These are phyloP conservation scores for Phalaenopsis aphrodite DNA, from an alignment of 106 monocot genomes.

Conservation along the genomic window DNA sequence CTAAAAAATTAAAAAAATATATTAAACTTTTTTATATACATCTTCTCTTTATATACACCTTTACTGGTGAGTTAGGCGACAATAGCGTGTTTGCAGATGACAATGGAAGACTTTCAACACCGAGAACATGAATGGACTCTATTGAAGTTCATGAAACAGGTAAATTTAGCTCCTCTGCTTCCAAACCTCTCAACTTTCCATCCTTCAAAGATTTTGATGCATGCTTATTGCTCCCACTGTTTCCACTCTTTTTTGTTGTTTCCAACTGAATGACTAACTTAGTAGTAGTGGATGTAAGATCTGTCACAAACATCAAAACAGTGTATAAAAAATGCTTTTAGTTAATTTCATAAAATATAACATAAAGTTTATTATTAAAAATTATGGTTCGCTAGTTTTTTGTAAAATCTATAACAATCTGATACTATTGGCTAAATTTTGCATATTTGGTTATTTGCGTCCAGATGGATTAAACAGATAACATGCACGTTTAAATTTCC, in stretches of 20 bases:
- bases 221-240: conserved; percentile 20
- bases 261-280: conserved; percentile 13
- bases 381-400: too few relatives aligned
- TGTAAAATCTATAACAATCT: too few relatives aligned
- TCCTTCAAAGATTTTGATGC: conserved; percentile 19
- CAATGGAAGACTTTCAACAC: conserved; percentile 14
- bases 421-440: too few relatives aligned
- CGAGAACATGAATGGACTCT: conserved; percentile 18
- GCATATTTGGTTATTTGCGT: too few relatives aligned
- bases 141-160: conserved; percentile 24
- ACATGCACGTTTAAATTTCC: too few relatives aligned
- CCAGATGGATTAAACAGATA: too few relatives aligned
- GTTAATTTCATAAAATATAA: too few relatives aligned
- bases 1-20: too few relatives aligned
- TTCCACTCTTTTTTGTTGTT: conserved; percentile 17
- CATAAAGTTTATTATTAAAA: too few relatives aligned
- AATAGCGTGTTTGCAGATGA: conserved; percentile 6
- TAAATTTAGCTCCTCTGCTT: conserved; percentile 9
- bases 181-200: conserved; percentile 53
- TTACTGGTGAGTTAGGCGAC: conserved; percentile 20
- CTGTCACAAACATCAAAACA: conserved; percentile 20
- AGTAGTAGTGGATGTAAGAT: conserved; percentile 13
- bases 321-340: background rate
- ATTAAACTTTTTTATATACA: too few relatives aligned
- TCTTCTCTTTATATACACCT: background rate